Percentiles rank a stretch among this genome's conserved stretches.
These are phyloP conservation scores for Scleroderma citrinum DNA, from an alignment of 768 basidiomycete species.

Conservation along the genomic window DNA sequence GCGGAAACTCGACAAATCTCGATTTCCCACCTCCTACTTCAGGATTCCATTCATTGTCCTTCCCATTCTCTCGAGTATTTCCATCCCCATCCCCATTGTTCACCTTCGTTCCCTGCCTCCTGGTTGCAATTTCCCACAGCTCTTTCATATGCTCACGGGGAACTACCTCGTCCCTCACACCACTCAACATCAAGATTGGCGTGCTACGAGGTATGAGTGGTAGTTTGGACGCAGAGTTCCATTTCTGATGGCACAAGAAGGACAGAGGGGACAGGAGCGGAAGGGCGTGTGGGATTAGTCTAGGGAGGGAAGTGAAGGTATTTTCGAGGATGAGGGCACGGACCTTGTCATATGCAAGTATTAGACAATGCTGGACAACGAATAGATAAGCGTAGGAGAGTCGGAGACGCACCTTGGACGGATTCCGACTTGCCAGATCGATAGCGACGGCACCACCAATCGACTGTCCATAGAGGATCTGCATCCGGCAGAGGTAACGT, in stretches of 20 bases:
- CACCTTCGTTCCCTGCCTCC: conserved; percentile 36
- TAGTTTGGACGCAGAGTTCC: conserved; percentile 72
- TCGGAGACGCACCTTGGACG: conserved; percentile 43
- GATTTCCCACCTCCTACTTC: conserved; percentile 49
- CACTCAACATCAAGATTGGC: conserved; percentile 82
- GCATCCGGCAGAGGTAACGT: too few species aligned
- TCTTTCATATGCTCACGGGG: conserved; percentile 52
- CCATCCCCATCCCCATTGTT: background rate
- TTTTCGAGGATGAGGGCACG: conserved; percentile 84
- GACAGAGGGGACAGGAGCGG: conserved; percentile 69
- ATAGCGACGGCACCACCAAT: conserved; percentile 94
- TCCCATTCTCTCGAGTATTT: conserved; percentile 3
- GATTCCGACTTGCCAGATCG: conserved; percentile 77
- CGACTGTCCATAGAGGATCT: conserved; percentile 79
- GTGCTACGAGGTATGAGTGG: conserved; percentile 53
- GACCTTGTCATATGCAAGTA: conserved; percentile 40
- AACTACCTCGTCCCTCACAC: conserved; percentile 50
- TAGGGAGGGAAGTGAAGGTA: conserved; percentile 82
- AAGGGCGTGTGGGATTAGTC: conserved; percentile 74
- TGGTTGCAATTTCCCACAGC: conserved; percentile 56
- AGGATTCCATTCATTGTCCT: conserved; percentile 28
- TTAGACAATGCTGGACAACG: background rate
- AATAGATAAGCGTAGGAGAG: background rate
- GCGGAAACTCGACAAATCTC: conserved; percentile 50
- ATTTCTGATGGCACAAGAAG: conserved; percentile 81